Evolutionary conservation across 1,284 basidiomycete species (phyloP), one percentile per base, ranked within the genome.

Genomic region (Sphagnurus paluster): DNA sequence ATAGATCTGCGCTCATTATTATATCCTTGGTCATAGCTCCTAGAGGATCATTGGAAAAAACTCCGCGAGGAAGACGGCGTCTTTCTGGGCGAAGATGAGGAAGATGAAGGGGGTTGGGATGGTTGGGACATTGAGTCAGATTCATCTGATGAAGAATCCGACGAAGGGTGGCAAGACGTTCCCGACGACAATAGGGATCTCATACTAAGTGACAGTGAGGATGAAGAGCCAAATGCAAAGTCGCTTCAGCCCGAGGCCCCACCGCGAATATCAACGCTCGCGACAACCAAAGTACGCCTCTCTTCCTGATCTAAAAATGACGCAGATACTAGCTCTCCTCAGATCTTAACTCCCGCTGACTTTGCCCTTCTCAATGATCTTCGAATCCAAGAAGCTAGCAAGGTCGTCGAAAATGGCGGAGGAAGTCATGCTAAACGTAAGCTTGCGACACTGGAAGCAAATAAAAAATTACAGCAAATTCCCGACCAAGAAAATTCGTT

Each of bases 271-370:
- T 85, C 84, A 39, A 80, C 77, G 1, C 67, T 90, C 37, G 90
- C 89, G 4, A 92, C 86, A 1, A 89, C 87, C 21, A 93, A 92
- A 71, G 90, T 84, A 48, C 52, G 55, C 44, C 17, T 32, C 25
- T 7, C 30, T 39, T 33, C 35, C 21, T 36, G 14, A 26, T 21
- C 28, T n/a, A n/a, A n/a, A n/a, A n/a, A n/a, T n/a, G n/a, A 7
- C 21, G 39, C 26, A 29, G 4, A 33, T 2, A 5, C 29, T 25
- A 5, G 21, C 14, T 47, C 32, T 34, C 33, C 29, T 28, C 24
- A 95, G 92, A 99, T 99, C 60, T 82, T 99, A 26, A 99, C 97
- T 0, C 97, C 97, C 0, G 95, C 95, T 21, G 96, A 99, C 68
- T 99, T 98, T 66, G 91, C 91, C 0, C 74, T 98, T 41, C 79